These are phyloP conservation scores for Heimioporus sp. DNA, from an alignment of 768 basidiomycete species.

Conservation along the genomic window DNA sequence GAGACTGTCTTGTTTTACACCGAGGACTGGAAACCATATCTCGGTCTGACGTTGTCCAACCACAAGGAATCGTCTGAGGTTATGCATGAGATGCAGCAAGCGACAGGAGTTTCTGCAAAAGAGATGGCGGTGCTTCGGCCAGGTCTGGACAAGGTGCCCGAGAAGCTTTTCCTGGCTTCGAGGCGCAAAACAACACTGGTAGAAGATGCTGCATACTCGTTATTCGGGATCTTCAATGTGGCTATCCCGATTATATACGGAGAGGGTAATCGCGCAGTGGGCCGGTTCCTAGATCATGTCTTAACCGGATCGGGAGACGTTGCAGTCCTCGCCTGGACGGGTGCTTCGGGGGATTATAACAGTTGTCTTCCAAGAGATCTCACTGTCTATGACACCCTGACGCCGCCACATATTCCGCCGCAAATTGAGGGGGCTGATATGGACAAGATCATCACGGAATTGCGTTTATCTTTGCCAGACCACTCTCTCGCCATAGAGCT, in stretches of 20 bases:
- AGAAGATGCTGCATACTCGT: constrained; percentile 13
- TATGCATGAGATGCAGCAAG: not conserved
- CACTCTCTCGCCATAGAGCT: not conserved
- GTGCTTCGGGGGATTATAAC: not conserved
- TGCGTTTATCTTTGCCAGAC: not conserved
- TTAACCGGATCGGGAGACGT: constrained; percentile 8
- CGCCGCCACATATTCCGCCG: constrained; percentile 1
- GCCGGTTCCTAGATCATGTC: constrained; percentile 14
- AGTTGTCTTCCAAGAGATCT: constrained; percentile 3
- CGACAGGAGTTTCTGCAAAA: not conserved
- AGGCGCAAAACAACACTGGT: constrained; percentile 3
- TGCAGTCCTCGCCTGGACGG: constrained; percentile 16
- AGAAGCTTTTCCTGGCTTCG: constrained; percentile 17
- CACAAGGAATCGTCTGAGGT: not conserved
- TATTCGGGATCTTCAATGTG: constrained; percentile 12
- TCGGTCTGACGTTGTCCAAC: not conserved
- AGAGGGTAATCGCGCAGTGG: constrained; percentile 8
- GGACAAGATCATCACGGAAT: not conserved
- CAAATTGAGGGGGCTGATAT: not conserved
- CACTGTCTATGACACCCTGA: constrained; percentile 1
- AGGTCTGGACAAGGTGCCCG: constrained; percentile 10
- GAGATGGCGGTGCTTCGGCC: constrained; percentile 4
- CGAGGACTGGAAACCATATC: constrained; percentile 7
- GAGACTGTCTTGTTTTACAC: constrained; percentile 12
- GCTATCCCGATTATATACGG: constrained; percentile 11